Conservation (phyloP, 2,329 filamentous ascomycete species). For the Annulohypoxylon truncatum region DNA sequence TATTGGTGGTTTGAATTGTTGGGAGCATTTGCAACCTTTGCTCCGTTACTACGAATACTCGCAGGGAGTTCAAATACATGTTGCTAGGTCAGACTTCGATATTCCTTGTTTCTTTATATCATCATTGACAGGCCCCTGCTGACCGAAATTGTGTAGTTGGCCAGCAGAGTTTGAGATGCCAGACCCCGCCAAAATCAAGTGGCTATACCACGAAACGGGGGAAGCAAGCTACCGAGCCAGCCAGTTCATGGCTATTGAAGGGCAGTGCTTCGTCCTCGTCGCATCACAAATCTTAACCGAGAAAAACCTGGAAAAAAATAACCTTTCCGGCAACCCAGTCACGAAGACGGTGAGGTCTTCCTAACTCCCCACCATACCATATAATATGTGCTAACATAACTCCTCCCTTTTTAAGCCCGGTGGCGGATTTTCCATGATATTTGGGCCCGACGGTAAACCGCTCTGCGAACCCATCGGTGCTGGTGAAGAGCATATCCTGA, state of each 20-base stretch:
- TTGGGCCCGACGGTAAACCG: slow-evolving; percentile 63
- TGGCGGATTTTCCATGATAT: slow-evolving; percentile 62
- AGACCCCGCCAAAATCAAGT: slow-evolving; percentile 51
- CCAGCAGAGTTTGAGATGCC: slow-evolving; percentile 52
- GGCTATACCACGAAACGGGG: slow-evolving; percentile 53
- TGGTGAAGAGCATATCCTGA: slow-evolving; percentile 61
- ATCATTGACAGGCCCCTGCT: slow-evolving; percentile 23
- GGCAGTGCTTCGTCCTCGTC: slow-evolving; percentile 56
- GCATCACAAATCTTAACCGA: slow-evolving; percentile 56
- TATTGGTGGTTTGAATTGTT: slow-evolving; percentile 66
- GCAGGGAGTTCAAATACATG: slow-evolving; percentile 52
- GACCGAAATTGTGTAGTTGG: slow-evolving; percentile 44
- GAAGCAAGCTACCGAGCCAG: slow-evolving; percentile 51
- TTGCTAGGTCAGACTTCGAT: slow-evolving; percentile 44
- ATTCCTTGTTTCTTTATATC: background rate
- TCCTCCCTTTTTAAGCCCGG: slow-evolving; percentile 45
- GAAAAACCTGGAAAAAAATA: slow-evolving; percentile 55
- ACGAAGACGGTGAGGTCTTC: slow-evolving; percentile 49
- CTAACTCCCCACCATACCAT: slow-evolving; percentile 2
- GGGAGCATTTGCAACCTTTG: slow-evolving; percentile 67
- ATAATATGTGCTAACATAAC: slow-evolving; percentile 33
- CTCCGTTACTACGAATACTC: slow-evolving; percentile 54
- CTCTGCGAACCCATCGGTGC: slow-evolving; percentile 55
- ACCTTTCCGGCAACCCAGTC: slow-evolving; percentile 53
- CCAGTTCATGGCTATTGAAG: slow-evolving; percentile 58